Evolutionary conservation across 2,329 filamentous ascomycete genomes (phyloP).

Genomic region (Aspergillus sp.): DNA sequence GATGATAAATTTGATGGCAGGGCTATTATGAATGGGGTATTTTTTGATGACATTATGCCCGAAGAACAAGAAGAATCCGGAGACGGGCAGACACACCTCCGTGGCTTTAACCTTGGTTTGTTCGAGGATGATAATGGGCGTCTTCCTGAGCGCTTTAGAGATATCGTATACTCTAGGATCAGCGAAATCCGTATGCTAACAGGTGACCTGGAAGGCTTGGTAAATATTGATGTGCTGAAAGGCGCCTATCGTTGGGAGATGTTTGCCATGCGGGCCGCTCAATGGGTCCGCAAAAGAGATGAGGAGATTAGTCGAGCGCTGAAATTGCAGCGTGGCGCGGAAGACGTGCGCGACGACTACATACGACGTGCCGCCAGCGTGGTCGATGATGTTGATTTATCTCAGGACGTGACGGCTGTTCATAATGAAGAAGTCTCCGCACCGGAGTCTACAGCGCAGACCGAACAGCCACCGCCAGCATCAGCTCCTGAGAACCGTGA

Average conservation of each 20-base stretch:
- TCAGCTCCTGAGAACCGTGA: not conserved
- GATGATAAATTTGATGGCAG: conserved; percentile 35
- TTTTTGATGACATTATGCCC: conserved; percentile 27
- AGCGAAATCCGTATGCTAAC: conserved; percentile 33
- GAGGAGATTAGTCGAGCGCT: conserved; percentile 44
- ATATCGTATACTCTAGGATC: conserved; percentile 33
- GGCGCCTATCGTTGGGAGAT: conserved; percentile 46
- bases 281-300: conserved; percentile 44
- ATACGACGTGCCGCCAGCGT: too few species aligned
- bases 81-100: conserved; percentile 12
- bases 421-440: too few species aligned
- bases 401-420: too few species aligned
- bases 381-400: too few species aligned
- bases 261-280: conserved; percentile 41
- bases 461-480: conserved; percentile 10
- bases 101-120: conserved; percentile 22
- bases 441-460: too few species aligned
- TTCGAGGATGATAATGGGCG: conserved; percentile 34
- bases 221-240: conserved; percentile 43
- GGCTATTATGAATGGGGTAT: conserved; percentile 35
- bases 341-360: conserved; percentile 24
- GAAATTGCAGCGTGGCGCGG: conserved; percentile 38
- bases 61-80: conserved; percentile 9
- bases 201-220: conserved; percentile 22
- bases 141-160: conserved; percentile 31